Evolutionary conservation across 106 monocot genomes (phyloP).

Genomic region (Posidonia australis): DNA sequence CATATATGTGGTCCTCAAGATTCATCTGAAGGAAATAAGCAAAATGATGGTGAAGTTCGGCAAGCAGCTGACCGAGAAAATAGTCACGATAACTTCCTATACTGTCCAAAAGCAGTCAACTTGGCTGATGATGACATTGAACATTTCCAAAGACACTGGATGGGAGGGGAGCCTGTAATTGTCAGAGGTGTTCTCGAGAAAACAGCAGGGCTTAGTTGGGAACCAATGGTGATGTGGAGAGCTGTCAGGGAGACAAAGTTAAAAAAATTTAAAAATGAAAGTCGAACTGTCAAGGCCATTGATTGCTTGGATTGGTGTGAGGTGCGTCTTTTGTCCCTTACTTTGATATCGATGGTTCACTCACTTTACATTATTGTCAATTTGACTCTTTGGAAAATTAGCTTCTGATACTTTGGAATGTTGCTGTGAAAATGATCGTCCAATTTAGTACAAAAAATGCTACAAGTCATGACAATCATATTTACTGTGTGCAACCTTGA

Average conservation of each 20-base stretch:
- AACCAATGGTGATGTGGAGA: slow-evolving; percentile 65
- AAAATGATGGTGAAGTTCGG: not conserved
- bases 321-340: slow-evolving; percentile 11
- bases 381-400: not conserved
- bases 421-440: not conserved
- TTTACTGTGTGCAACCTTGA: too few species aligned
- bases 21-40: slow-evolving; percentile 5
- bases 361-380: not conserved
- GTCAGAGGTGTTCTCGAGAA: slow-evolving; percentile 40
- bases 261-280: slow-evolving; percentile 24
- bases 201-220: slow-evolving; percentile 58
- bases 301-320: slow-evolving; percentile 46
- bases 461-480: too few species aligned
- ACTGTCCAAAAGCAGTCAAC: slow-evolving; percentile 37
- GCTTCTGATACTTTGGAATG: not conserved
- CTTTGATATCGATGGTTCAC: not conserved
- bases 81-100: slow-evolving; percentile 39
- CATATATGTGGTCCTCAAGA: not conserved
- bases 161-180: slow-evolving; percentile 48
- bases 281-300: slow-evolving; percentile 27
- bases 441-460: not conserved
- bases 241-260: slow-evolving; percentile 24
- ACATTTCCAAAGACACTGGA: slow-evolving; percentile 57
- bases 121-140: slow-evolving; percentile 17
- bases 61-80: slow-evolving; percentile 35